Evolutionary conservation across 495 filamentous ascomycete species (phyloP).

Genomic region (Cenococcum geophilum): DNA sequence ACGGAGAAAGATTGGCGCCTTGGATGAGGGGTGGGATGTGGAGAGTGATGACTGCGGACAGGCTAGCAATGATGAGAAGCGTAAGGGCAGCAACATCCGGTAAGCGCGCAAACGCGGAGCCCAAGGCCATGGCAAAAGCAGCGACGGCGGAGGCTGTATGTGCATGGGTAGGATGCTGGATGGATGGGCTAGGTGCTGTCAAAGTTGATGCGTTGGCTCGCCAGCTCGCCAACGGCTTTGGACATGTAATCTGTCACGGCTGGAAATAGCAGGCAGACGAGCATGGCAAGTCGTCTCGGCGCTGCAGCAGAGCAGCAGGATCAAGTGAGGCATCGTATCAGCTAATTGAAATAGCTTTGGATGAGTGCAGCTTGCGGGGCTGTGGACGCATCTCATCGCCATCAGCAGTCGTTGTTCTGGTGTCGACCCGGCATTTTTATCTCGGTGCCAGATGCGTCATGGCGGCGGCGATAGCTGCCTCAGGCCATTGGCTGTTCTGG

Average conservation of each 20-base stretch:
- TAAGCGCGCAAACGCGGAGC: conserved; percentile 33
- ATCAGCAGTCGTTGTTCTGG: background rate
- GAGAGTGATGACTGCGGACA: conserved; percentile 11
- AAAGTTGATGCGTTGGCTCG: conserved; percentile 35
- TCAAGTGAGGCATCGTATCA: background rate
- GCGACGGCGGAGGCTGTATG: conserved; percentile 29
- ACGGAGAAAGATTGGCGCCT: conserved; percentile 25
- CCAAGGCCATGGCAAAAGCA: conserved; percentile 26
- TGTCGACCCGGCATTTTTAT: conserved; percentile 1
- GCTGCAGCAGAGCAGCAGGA: conserved; percentile 3
- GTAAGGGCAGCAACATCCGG: conserved; percentile 29
- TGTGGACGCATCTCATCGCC: background rate
- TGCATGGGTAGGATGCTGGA: conserved; percentile 34
- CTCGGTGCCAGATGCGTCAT: background rate
- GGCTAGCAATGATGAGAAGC: conserved; percentile 6
- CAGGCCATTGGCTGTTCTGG: conserved; percentile 16
- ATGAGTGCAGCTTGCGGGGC: background rate
- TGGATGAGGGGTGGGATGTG: conserved; percentile 18
- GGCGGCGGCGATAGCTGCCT: conserved; percentile 1
- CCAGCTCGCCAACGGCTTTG: conserved; percentile 29
- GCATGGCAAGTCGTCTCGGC: conserved; percentile 9
- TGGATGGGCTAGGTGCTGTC: conserved; percentile 33
- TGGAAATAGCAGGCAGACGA: conserved; percentile 28
- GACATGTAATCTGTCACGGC: conserved; percentile 29
- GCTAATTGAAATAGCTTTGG: background rate